These are phyloP conservation scores for Dendrostoma leiphaemia DNA, from an alignment of 2,329 filamentous ascomycete genomes.

Conservation along the genomic window DNA sequence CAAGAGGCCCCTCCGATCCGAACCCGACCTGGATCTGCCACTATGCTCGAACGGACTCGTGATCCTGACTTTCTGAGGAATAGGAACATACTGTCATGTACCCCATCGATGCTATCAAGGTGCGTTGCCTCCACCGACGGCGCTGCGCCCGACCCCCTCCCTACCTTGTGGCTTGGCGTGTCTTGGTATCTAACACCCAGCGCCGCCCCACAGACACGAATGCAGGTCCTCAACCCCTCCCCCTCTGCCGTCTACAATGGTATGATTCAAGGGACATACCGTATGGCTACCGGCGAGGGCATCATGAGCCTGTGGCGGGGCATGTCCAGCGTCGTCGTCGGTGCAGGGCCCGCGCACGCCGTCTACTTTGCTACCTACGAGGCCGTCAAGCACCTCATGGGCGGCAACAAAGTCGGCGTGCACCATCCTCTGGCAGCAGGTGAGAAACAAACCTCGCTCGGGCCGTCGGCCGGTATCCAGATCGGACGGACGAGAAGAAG, in stretches of 20 bases:
- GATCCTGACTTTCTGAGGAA: conserved; percentile 9
- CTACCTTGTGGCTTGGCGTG: neutral
- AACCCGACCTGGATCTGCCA: neutral
- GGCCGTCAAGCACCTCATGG: conserved; percentile 92
- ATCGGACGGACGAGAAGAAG: neutral
- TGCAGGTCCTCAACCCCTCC: conserved; percentile 91
- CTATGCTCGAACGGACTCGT: conserved; percentile 18
- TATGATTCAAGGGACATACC: conserved; percentile 87
- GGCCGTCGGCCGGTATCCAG: neutral
- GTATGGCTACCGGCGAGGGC: conserved; percentile 87
- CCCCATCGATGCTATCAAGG: conserved; percentile 96
- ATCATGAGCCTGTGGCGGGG: conserved; percentile 92
- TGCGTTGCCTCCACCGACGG: conserved; percentile 35
- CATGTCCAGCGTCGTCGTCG: conserved; percentile 92
- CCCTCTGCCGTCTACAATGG: conserved; percentile 81
- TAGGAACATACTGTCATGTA: conserved; percentile 99
- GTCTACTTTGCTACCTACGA: conserved; percentile 99
- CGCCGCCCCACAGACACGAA: conserved; percentile 72
- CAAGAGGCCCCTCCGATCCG: neutral
- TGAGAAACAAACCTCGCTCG: conserved; percentile 40
- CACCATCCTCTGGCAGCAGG: conserved; percentile 93
- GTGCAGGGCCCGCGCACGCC: conserved; percentile 96
- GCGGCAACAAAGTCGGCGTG: conserved; percentile 80
- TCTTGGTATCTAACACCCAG: neutral
- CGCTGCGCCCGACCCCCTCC: conserved; percentile 22